These are phyloP conservation scores for Entophlyctis luteolus DNA, from an alignment of 192 early-diverging fungal species.

Conservation along the genomic window DNA sequence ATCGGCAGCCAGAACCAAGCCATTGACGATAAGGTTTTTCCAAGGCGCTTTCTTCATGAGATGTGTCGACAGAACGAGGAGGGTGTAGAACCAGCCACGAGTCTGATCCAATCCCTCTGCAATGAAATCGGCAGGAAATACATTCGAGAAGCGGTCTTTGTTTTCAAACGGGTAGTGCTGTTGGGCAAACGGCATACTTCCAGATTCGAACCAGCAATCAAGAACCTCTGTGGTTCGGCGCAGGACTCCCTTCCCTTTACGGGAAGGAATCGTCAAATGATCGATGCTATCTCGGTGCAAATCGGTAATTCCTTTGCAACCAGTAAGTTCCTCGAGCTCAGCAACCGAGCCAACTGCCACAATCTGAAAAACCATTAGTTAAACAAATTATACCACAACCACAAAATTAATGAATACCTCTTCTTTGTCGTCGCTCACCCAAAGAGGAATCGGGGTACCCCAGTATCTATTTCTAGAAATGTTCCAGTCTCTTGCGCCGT, in stretches of 20 bases:
- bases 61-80: constrained; percentile 93
- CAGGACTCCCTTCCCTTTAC: constrained; percentile 77
- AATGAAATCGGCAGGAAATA: constrained; percentile 98
- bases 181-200: constrained; percentile 98
- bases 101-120: constrained; percentile 99
- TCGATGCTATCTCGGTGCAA: constrained; percentile 96
- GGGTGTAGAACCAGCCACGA: constrained; percentile 99
- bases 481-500: constrained; percentile 94
- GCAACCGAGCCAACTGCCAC: constrained; percentile 87
- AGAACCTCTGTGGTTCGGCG: constrained; percentile 92
- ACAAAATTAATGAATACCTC: constrained; percentile 42
- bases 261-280: constrained; percentile 92
- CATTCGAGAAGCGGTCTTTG: constrained; percentile 74
- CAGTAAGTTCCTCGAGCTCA: constrained; percentile 85
- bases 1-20: constrained; percentile 90
- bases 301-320: constrained; percentile 75
- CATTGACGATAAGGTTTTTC: constrained; percentile 97
- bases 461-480: constrained; percentile 97
- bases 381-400: background rate
- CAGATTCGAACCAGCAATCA: constrained; percentile 99
- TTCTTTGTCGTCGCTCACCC: constrained; percentile 88
- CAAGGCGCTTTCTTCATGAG: constrained; percentile 91
- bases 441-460: constrained; percentile 99
- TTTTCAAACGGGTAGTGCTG: constrained; percentile 99
- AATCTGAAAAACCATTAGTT: constrained; percentile 31